Conservation (phyloP, 257 asterid genomes). For the Salvia splendens region DNA sequence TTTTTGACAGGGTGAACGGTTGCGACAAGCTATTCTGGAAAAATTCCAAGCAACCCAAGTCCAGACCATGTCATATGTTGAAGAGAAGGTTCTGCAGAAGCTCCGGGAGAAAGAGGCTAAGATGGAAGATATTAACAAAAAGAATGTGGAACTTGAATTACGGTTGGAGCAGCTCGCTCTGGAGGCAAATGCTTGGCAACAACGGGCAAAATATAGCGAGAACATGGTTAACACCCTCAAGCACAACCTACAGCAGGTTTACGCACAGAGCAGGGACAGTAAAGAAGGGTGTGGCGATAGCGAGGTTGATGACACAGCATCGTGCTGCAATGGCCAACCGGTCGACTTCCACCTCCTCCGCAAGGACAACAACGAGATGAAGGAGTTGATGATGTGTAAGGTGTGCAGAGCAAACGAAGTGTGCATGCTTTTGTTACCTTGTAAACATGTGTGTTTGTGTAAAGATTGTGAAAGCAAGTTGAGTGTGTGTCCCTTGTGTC, state of each 20-base stretch:
- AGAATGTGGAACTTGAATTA: conserved; percentile 75
- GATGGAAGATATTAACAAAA: conserved; percentile 72
- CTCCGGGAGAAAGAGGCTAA: conserved; percentile 78
- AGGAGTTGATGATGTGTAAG: conserved; percentile 75
- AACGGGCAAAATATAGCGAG: conserved; percentile 77
- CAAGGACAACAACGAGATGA: conserved; percentile 52
- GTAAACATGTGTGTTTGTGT: conserved; percentile 96
- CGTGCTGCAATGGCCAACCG: conserved; percentile 70
- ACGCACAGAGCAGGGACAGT: conserved; percentile 76
- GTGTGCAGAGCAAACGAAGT: conserved; percentile 78
- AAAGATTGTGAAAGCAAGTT: conserved; percentile 81
- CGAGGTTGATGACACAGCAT: conserved; percentile 86
- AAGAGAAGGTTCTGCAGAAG: conserved; percentile 73
- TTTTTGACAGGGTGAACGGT: conserved; percentile 67
- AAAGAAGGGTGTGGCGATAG: conserved; percentile 99
- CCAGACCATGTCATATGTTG: conserved; percentile 72
- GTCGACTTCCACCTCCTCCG: conserved; percentile 48
- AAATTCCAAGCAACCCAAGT: conserved; percentile 84
- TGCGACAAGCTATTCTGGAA: conserved; percentile 73
- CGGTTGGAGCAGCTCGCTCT: conserved; percentile 66
- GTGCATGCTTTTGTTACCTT: conserved; percentile 87
- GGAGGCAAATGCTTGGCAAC: conserved; percentile 92
- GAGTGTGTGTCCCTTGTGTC: conserved; percentile 84
- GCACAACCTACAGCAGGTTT: conserved; percentile 69
- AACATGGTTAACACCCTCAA: conserved; percentile 74